These are phyloP conservation scores for Aspergillus transmontanensis DNA, from an alignment of 2,329 filamentous ascomycete genomes.

Conservation along the genomic window DNA sequence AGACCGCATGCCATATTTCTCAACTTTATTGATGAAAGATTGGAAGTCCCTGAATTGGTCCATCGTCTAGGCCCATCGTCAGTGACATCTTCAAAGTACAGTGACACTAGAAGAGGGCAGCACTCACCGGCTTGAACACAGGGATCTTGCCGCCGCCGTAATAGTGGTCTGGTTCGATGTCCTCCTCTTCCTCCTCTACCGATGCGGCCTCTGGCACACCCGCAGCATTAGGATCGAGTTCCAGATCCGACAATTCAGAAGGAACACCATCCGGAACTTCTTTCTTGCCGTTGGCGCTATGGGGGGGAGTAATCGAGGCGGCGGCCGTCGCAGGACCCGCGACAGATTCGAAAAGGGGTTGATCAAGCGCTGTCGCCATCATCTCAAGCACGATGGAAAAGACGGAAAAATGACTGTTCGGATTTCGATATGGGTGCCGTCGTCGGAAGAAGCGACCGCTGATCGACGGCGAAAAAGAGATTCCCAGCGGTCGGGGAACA, in stretches of 20 bases:
- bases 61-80: slow-evolving; percentile 63
- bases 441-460: slow-evolving; percentile 46
- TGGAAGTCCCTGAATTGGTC: slow-evolving; percentile 93
- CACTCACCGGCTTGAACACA: slow-evolving; percentile 81
- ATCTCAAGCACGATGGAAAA: slow-evolving; percentile 20
- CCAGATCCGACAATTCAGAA: slow-evolving; percentile 46
- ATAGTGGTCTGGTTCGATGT: slow-evolving; percentile 83
- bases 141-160: slow-evolving; percentile 81
- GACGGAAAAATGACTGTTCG: slow-evolving; percentile 14
- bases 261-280: slow-evolving; percentile 44
- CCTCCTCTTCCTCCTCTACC: slow-evolving; percentile 68
- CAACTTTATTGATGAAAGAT: slow-evolving; percentile 84
- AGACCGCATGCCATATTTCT: slow-evolving; percentile 94
- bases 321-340: slow-evolving; percentile 29
- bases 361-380: slow-evolving; percentile 40
- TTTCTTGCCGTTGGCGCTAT: slow-evolving; percentile 49
- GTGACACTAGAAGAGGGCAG: not conserved
- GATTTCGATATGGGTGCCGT: slow-evolving; percentile 31
- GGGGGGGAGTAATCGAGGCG: slow-evolving; percentile 46
- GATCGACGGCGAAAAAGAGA: slow-evolving; percentile 42
- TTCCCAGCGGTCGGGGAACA: slow-evolving; percentile 47
- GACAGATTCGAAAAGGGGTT: slow-evolving; percentile 30
- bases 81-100: slow-evolving; percentile 13
- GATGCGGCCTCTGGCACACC: slow-evolving; percentile 29
- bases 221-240: slow-evolving; percentile 36